Percentiles rank a stretch among this genome's conserved stretches.
Evolutionary conservation across 129 eudicot genomes (phyloP).

Genomic region (Flaveria sonorensis): DNA sequence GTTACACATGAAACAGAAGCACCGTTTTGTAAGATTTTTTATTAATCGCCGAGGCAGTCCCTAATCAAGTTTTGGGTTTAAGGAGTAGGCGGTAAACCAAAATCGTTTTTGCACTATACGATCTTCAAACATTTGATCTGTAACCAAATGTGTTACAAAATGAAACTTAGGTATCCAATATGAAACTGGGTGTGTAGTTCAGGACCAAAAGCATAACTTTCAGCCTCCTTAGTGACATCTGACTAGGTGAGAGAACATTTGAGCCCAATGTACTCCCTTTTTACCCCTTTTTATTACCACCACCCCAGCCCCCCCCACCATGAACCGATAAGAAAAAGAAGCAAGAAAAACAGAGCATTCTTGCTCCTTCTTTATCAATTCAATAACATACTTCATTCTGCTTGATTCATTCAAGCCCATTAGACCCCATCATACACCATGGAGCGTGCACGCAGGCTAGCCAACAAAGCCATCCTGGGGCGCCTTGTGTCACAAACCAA

Average conservation of each 20-base stretch:
- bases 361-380: background rate
- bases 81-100: too few species aligned
- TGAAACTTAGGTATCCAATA: background rate
- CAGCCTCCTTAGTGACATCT: slow-evolving; percentile 21
- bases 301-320: slow-evolving; percentile 30
- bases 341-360: slow-evolving; percentile 14
- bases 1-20: too few species aligned
- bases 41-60: too few species aligned
- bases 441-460: slow-evolving; percentile 89
- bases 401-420: slow-evolving; percentile 11
- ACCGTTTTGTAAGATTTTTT: too few species aligned
- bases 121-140: too few species aligned
- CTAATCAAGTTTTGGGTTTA: too few species aligned
- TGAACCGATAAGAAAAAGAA: slow-evolving; percentile 21
- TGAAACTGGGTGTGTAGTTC: slow-evolving; percentile 9
- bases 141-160: background rate
- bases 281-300: slow-evolving; percentile 45
- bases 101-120: too few species aligned
- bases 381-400: background rate
- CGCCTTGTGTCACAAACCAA: slow-evolving; percentile 66
- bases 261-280: slow-evolving; percentile 34
- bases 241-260: slow-evolving; percentile 26
- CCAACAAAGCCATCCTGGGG: slow-evolving; percentile 62
- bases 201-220: slow-evolving; percentile 27
- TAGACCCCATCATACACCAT: slow-evolving; percentile 30